These are phyloP conservation scores for Macrophomina tecta DNA, from an alignment of 2,329 filamentous ascomycete genomes.

Conservation along the genomic window DNA sequence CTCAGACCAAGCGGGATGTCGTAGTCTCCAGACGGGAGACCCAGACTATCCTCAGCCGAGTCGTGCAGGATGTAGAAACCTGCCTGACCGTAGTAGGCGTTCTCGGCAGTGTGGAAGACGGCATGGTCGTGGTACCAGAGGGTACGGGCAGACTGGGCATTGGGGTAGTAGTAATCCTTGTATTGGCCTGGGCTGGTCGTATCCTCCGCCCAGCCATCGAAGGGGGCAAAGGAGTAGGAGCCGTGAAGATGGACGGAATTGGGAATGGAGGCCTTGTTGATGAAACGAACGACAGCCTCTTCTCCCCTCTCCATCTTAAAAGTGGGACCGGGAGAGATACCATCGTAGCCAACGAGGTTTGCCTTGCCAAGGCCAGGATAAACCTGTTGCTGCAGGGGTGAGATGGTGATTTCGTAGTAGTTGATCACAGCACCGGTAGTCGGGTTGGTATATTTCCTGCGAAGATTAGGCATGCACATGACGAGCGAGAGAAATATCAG, in stretches of 20 bases:
- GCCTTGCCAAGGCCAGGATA: slow-evolving; percentile 52
- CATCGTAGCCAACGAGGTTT: slow-evolving; percentile 59
- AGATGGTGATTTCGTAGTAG: slow-evolving; percentile 55
- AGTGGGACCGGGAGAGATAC: slow-evolving; percentile 61
- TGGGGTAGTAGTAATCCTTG: slow-evolving; percentile 69
- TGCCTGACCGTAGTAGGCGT: slow-evolving; percentile 63
- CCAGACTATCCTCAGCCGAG: slow-evolving; percentile 54
- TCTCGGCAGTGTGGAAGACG: slow-evolving; percentile 55
- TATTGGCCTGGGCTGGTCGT: slow-evolving; percentile 58
- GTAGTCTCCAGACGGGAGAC: slow-evolving; percentile 58
- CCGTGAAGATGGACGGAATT: slow-evolving; percentile 63
- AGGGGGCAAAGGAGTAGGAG: slow-evolving; percentile 54
- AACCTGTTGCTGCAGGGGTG: slow-evolving; percentile 48
- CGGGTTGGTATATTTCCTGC: slow-evolving; percentile 43
- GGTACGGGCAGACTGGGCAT: slow-evolving; percentile 58
- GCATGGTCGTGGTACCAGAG: slow-evolving; percentile 64
- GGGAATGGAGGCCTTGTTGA: slow-evolving; percentile 55
- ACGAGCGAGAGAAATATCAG: not conserved
- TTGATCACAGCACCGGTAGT: slow-evolving; percentile 48
- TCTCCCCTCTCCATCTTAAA: slow-evolving; percentile 56
- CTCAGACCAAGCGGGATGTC: slow-evolving; percentile 60
- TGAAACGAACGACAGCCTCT: slow-evolving; percentile 61
- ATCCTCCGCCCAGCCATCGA: slow-evolving; percentile 63
- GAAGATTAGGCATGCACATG: slow-evolving; percentile 32
- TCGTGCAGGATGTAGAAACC: slow-evolving; percentile 64